Conservation (phyloP, 768 basidiomycete species). For the Macrolepiota dolichaula region DNA sequence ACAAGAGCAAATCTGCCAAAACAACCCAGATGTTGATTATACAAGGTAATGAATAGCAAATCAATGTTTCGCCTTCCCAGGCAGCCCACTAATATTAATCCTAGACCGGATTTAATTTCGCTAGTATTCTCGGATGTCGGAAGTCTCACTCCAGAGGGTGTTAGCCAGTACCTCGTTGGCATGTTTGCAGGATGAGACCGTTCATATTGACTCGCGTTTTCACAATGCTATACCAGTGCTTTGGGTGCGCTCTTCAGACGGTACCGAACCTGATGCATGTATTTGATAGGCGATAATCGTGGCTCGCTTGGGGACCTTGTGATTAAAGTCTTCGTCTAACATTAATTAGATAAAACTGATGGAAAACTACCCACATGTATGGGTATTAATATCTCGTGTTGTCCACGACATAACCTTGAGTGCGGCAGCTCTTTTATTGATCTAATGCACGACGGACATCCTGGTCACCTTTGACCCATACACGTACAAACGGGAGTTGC, state of each 20-base stretch:
- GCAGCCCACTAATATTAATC: slow-evolving; percentile 14
- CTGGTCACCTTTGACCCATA: neutral
- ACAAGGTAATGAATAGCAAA: slow-evolving; percentile 56
- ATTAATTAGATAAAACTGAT: slow-evolving; percentile 9
- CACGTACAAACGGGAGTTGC: neutral
- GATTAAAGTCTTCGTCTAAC: neutral
- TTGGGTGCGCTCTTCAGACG: neutral
- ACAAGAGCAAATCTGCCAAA: slow-evolving; percentile 75
- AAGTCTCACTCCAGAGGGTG: slow-evolving; percentile 87
- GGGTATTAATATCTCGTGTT: slow-evolving; percentile 11
- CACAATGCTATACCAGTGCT: neutral
- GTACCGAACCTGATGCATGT: neutral
- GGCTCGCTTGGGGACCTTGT: neutral
- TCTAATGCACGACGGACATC: neutral
- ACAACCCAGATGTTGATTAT: slow-evolving; percentile 91
- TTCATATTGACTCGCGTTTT: neutral
- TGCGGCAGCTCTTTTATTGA: neutral
- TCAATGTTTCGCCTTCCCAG: neutral
- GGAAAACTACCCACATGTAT: slow-evolving; percentile 7
- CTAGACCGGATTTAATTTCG: slow-evolving; percentile 87
- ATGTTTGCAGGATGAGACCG: slow-evolving; percentile 73
- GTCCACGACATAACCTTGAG: slow-evolving; percentile 7
- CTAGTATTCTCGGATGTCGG: slow-evolving; percentile 95
- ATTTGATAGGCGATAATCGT: slow-evolving; percentile 4
- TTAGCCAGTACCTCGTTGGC: slow-evolving; percentile 92